Evolutionary conservation across 169 alveolate genomes (phyloP).

Genomic region (Theileria annulata): DNA sequence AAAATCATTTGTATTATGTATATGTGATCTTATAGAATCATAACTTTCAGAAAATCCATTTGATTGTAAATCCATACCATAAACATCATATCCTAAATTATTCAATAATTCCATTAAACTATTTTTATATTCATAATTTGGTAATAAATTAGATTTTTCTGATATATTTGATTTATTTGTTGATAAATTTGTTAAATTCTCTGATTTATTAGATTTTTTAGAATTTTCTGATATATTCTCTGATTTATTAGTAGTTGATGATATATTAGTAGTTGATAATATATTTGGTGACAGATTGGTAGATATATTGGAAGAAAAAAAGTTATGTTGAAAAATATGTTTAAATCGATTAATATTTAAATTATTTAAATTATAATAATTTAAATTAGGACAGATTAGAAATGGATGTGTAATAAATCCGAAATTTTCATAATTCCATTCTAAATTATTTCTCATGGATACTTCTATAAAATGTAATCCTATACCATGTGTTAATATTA

Average conservation of each 20-base stretch:
- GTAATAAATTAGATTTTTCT: too few species aligned
- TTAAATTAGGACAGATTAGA: slow-evolving; percentile 10
- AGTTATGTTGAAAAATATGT: slow-evolving; percentile 15
- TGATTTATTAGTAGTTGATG: too few species aligned
- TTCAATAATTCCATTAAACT: slow-evolving; percentile 68
- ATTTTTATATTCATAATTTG: slow-evolving; percentile 43
- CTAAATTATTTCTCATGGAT: slow-evolving; percentile 57
- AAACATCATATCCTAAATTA: slow-evolving; percentile 62
- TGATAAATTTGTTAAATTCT: slow-evolving; percentile 14
- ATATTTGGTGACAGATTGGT: neutral
- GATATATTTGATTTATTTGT: too few species aligned
- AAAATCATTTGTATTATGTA: slow-evolving; percentile 37
- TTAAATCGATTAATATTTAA: neutral
- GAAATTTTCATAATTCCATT: slow-evolving; percentile 38
- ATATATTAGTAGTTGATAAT: too few species aligned
- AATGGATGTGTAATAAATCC: slow-evolving; percentile 31
- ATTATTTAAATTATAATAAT: neutral
- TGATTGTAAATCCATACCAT: slow-evolving; percentile 72
- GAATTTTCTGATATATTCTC: too few species aligned
- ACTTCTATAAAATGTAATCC: slow-evolving; percentile 61
- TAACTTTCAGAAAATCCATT: slow-evolving; percentile 70
- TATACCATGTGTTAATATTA: slow-evolving; percentile 64
- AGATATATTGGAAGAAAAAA: neutral
- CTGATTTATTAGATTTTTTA: too few species aligned
- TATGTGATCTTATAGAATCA: slow-evolving; percentile 30